Evolutionary conservation across 2,329 filamentous ascomycete species (phyloP), one percentile per base, ranked within the genome.

Genomic region (Rachicladosporium sp.): DNA sequence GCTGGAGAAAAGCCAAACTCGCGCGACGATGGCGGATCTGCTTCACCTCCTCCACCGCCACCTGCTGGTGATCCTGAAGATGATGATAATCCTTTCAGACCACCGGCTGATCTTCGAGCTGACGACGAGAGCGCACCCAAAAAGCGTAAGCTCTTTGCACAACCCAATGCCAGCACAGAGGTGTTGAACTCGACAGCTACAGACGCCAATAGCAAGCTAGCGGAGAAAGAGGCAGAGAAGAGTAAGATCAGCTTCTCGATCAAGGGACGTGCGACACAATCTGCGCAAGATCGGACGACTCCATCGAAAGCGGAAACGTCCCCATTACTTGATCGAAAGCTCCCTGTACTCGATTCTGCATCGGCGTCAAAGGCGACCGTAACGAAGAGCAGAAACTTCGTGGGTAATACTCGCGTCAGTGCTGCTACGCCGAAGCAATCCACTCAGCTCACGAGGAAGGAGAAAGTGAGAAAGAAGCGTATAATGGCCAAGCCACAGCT

Each of bases 241-340:
- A 53, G 50, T 31, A 91, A 89, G 62, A 93, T 95, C 54, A 93
- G 86, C 58, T 96, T 96, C 59, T 86, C 87, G 1, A 86, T 96
- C 61, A 95, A 95, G 58, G 74, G 79, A 7, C 74, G 81, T 32
- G 71, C 53, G 10, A 52, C 46, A 42, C 80, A 80, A 49, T 64
- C 70, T 6, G 61, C 69, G 2, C 49, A 48, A 7, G 52, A 54
- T 41, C 43, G 7, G 31, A 41, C 15, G 31, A 31, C 34, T 7
- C 39, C 43, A 10, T 35, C 49, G 1, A 55, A 54, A 35, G 40
- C 45, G 2, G 51, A 55, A 10, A 55, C 53, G 0, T 56, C 54
- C 10, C 54, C 48, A 29, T 33, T 56, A 30, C 35, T 48, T 10
- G 40, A 52, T 64, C 82, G 55, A 74, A 78, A 13, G 12, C 35